These are phyloP conservation scores for Vanrija humicola DNA, from an alignment of 1,284 basidiomycete species.

Conservation along the genomic window DNA sequence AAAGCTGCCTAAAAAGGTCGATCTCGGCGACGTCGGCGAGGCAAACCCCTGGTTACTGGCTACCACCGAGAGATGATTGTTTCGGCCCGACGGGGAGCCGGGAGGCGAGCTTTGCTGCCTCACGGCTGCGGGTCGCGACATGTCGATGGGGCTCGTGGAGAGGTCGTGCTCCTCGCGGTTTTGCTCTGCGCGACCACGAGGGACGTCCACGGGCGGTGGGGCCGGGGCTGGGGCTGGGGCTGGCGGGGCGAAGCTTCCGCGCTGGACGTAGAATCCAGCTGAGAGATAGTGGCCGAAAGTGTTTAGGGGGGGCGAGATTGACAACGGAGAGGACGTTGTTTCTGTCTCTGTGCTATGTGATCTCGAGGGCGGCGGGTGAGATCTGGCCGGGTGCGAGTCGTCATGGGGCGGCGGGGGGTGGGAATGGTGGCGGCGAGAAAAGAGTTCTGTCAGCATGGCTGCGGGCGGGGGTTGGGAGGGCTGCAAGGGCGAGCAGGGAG, in stretches of 20 bases:
- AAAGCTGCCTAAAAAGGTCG: constrained; percentile 44
- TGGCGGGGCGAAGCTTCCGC: not conserved
- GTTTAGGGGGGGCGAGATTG: not conserved
- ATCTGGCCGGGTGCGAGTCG: not conserved
- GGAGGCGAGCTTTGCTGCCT: not conserved
- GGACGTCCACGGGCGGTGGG: not conserved
- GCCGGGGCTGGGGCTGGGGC: not conserved
- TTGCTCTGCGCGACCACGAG: no score
- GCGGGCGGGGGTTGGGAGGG: not conserved
- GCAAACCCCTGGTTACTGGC: not conserved
- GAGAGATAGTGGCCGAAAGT: not conserved
- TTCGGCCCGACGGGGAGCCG: not conserved
- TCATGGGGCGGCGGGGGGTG: not conserved
- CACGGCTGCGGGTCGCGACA: not conserved
- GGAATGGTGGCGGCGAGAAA: not conserved
- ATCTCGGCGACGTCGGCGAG: constrained; percentile 42
- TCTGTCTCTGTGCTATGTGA: not conserved
- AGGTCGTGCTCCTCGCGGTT: no score
- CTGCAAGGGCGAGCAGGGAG: not conserved
- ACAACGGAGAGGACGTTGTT: not conserved
- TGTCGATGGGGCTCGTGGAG: not conserved
- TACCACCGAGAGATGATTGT: not conserved
- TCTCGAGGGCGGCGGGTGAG: no score
- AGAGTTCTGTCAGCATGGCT: not conserved
- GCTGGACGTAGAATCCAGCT: not conserved